Percentiles rank a stretch among this genome's conserved stretches.
Evolutionary conservation across 805 yeast species (phyloP).

Genomic region (Candida ponderosae): DNA sequence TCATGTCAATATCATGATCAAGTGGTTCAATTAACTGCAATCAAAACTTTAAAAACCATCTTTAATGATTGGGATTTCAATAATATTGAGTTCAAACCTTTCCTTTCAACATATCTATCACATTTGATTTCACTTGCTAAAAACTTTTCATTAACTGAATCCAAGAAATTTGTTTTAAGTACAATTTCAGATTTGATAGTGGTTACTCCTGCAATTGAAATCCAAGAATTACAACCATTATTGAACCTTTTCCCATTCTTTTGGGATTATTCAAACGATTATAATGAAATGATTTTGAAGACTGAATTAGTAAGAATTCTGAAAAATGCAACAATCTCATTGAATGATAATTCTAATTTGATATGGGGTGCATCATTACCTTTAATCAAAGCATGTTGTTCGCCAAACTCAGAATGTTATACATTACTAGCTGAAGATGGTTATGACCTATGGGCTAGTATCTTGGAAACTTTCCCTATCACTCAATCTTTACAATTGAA

Average conservation of each 20-base stretch:
- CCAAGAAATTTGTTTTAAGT: conserved; percentile 66
- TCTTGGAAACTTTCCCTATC: conserved; percentile 54
- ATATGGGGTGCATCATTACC: conserved; percentile 57
- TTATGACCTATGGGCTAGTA: conserved; percentile 70
- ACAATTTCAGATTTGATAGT: conserved; percentile 57
- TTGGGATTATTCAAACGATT: conserved; percentile 57
- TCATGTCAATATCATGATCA: conserved; percentile 49
- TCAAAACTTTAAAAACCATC: conserved; percentile 58
- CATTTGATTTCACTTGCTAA: conserved; percentile 43
- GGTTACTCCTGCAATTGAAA: conserved; percentile 55
- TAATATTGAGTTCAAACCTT: conserved; percentile 61
- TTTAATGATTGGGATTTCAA: conserved; percentile 86
- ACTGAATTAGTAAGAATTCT: conserved; percentile 48
- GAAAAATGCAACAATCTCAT: conserved; percentile 45
- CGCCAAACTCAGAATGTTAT: conserved; percentile 46
- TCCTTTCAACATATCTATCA: conserved; percentile 41
- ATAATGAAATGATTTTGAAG: conserved; percentile 39
- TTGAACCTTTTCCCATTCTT: conserved; percentile 56
- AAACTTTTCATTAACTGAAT: conserved; percentile 54
- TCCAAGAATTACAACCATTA: conserved; percentile 41
- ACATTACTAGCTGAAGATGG: conserved; percentile 77
- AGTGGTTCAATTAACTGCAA: conserved; percentile 74
- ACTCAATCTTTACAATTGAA: conserved; percentile 6
- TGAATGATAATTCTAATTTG: conserved; percentile 43
- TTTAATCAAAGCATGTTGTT: conserved; percentile 52